Base-by-base conservation (phyloP, 768 basidiomycete genomes). In the Trametes cinnabarina region DNA sequence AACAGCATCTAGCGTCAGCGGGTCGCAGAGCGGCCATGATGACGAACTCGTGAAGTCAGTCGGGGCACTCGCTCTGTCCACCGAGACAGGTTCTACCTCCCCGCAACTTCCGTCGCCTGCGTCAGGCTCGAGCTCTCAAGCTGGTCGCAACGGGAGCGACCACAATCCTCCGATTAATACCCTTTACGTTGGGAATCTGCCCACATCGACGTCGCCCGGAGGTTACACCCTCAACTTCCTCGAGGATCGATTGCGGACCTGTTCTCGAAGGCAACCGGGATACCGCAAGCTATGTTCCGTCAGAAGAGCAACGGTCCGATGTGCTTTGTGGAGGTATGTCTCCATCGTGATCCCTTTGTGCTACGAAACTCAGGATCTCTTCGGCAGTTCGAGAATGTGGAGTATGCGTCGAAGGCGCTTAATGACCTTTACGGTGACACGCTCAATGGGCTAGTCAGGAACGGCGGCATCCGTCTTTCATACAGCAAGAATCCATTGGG, bases 131-230 rank as follows among this genome's bases (percentile, higher is more conserved):
- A 82, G 86, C 37, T 78, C 78, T 35, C 66, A 66, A n/a, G 65
- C 63, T 11, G 68, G 68, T 22, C 66, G 71, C 30, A 73, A 79
- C 55, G 75, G 79, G 10, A 74, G 79, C 12, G 96, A 98, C 73
- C 93, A 96, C 76, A 98, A 98, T 71, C 95, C 95, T 66, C 95
- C 95, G 83, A 98, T 98, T 73, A 98, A 97, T 68, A 99, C 97
- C 0, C 79, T 99, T n/a, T 98, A 98, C 68, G 94, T 99, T n/a
- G 97, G 97, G 43, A 98, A 98, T 66, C 75, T 99, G 57, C 97
- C 96, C 2, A 91, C 90, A 4, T 83, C 87, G 30, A 83, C 87
- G 22, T 80, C 86, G 17, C 83, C 89, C 6, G 73, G 78, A 4
- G 87, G 90, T 2, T 87, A 85, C 65, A 84, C 91, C 35, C 82